phyloP scores from a whole-genome alignment of 2,329 filamentous ascomycete genomes.

The Acarospora socialis region DNA sequence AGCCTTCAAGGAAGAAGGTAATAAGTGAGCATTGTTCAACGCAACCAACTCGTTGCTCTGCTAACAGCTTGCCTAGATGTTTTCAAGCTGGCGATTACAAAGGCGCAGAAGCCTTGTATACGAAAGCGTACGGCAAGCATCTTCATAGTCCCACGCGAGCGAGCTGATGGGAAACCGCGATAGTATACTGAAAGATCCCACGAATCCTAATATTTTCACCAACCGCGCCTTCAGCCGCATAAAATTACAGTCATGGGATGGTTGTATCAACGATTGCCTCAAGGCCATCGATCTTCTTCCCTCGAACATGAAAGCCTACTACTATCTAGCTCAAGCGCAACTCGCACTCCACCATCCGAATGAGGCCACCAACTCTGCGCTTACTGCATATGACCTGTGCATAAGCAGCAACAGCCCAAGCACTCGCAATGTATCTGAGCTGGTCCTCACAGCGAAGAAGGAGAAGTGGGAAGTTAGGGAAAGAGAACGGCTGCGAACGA shows the following conservation, averaged over 20 bases:
- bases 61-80: slow-evolving; percentile 4
- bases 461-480: slow-evolving; percentile 71
- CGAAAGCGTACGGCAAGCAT: slow-evolving; percentile 15
- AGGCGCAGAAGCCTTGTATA: slow-evolving; percentile 14
- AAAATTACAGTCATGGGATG: slow-evolving; percentile 11
- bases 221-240: slow-evolving; percentile 16
- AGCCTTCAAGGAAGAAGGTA: slow-evolving; percentile 13
- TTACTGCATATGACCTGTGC: slow-evolving; percentile 59
- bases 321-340: slow-evolving; percentile 71
- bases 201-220: slow-evolving; percentile 15
- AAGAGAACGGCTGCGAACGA: slow-evolving; percentile 28
- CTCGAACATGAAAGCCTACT: slow-evolving; percentile 65
- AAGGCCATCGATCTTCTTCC: slow-evolving; percentile 55
- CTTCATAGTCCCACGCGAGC: not conserved
- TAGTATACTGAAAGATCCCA: slow-evolving; percentile 13
- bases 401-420: slow-evolving; percentile 48
- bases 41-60: not conserved
- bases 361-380: slow-evolving; percentile 56
- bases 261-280: slow-evolving; percentile 13
- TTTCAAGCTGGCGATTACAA: slow-evolving; percentile 16
- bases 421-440: slow-evolving; percentile 54
- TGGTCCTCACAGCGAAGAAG: slow-evolving; percentile 71
- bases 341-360: slow-evolving; percentile 58
- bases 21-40: slow-evolving; percentile 4
- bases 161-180: slow-evolving; percentile 1